Evolutionary conservation across 192 early-diverging fungal genomes (phyloP), one percentile per base, ranked within the genome.

Genomic region (Dissophora globulifera): DNA sequence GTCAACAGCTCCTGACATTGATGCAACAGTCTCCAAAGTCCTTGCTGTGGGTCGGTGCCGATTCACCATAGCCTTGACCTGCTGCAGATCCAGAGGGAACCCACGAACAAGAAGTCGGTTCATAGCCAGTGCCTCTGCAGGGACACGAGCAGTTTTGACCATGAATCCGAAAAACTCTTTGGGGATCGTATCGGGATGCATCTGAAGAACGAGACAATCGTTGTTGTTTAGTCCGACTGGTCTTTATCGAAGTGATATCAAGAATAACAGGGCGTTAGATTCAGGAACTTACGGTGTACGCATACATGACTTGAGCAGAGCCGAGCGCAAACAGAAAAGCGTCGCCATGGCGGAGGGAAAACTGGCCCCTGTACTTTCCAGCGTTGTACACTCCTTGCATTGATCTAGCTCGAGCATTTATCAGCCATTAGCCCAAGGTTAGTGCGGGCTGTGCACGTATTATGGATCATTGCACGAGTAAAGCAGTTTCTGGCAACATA

Each of bases 81-180:
- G 60, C 6, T 63, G 58, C 20, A 79, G 19, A 40, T 83, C 74
- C 12, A 85, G 40, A 3, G 81, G 68, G 26, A 74, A 63, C 2
- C 79, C 82, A 38, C 83, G 67, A 15, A 87, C 71, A 47, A 76
- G 80, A 12, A 66, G 26, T 4, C 82, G 71, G 78, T 92, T 93
- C 25, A 92, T 45, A 4, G 81, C 54, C 26, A 93, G 72, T 3
- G 79, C 55, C 20, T 83, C 79, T 43, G 69, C 65, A 10, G 90
- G 86, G 22, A 89, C 83, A 17, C 88, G 81, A 1, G 87, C 89
- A 9, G 85, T 86, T 33, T 87, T 83, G 31, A 88, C 38, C 90
- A 91, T 91, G 56, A 86, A 88, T 2, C 56, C 33, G 22, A 82
- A 81, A 45, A 86, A 86, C 22, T 88, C 86, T 42, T 80, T 79